These are phyloP conservation scores for Stellera chamaejasme DNA, from an alignment of 345 rosid species.

Conservation along the genomic window DNA sequence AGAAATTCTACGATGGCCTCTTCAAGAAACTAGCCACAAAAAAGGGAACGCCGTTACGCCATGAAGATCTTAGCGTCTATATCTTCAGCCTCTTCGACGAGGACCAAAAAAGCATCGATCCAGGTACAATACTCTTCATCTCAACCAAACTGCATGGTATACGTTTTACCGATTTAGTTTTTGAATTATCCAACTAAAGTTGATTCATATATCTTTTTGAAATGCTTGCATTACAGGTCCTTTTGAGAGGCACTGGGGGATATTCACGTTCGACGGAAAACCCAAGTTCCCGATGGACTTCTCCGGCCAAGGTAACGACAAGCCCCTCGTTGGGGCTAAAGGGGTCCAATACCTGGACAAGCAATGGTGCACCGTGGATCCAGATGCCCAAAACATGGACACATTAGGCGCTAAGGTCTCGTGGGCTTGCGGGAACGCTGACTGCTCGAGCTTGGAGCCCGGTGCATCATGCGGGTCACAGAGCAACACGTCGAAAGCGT, in stretches of 20 bases:
- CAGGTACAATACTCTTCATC: too few species aligned
- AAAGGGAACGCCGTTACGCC: slow-evolving; percentile 58
- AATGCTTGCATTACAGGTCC: slow-evolving; percentile 5
- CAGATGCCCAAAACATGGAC: slow-evolving; percentile 6
- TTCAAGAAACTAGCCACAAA: slow-evolving; percentile 39
- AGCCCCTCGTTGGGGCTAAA: slow-evolving; percentile 47
- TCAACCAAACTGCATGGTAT: too few species aligned
- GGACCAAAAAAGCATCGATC: slow-evolving; percentile 61
- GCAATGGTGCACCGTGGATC: slow-evolving; percentile 56
- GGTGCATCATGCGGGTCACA: slow-evolving; percentile 40
- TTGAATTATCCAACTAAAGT: too few species aligned
- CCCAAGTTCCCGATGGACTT: slow-evolving; percentile 69
- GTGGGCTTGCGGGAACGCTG: slow-evolving; percentile 51
- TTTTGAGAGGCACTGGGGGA: slow-evolving; percentile 94
- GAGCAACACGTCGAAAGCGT: slow-evolving; percentile 22
- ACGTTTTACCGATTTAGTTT: too few species aligned
- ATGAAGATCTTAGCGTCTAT: slow-evolving; percentile 47
- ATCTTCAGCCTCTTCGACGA: slow-evolving; percentile 70
- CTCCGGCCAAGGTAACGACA: slow-evolving; percentile 41
- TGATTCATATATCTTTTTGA: too few species aligned
- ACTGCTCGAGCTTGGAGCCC: slow-evolving; percentile 36
- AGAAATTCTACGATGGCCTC: slow-evolving; percentile 66
- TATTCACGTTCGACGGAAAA: slow-evolving; percentile 61
- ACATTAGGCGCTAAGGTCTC: slow-evolving; percentile 14
- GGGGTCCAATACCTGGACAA: slow-evolving; percentile 46